Percentiles rank a stretch among this genome's conserved stretches.
Conservation (phyloP, 2,329 filamentous ascomycete genomes). For the Tympanopsis confertula region DNA sequence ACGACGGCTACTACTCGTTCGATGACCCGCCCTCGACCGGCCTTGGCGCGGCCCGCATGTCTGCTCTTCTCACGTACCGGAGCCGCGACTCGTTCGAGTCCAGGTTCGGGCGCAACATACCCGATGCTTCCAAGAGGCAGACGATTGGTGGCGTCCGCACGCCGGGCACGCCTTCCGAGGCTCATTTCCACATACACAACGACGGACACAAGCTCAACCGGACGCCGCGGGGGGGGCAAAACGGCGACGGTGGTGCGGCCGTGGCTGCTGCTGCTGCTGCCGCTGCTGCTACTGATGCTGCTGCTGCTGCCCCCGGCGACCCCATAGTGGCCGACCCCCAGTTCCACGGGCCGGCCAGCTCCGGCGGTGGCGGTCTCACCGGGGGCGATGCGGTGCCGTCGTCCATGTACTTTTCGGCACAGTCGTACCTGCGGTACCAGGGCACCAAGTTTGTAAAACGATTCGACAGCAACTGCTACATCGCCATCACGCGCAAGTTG, state of each 20-base stretch:
- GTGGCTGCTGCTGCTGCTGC: slow-evolving; percentile 2
- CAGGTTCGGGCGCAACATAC: slow-evolving; percentile 84
- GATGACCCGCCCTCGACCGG: slow-evolving; percentile 77
- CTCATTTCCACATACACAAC: slow-evolving; percentile 73
- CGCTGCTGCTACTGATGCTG: slow-evolving; percentile 10
- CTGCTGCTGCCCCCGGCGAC: slow-evolving; percentile 8
- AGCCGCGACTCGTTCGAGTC: slow-evolving; percentile 95
- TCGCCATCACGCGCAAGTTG: slow-evolving; percentile 93
- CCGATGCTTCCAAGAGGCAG: slow-evolving; percentile 72
- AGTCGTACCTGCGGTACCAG: slow-evolving; percentile 95
- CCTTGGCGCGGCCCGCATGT: slow-evolving; percentile 90
- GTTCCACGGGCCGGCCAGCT: slow-evolving; percentile 52
- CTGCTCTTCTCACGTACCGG: slow-evolving; percentile 86
- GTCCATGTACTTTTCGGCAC: slow-evolving; percentile 91
- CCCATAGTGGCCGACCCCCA: slow-evolving; percentile 48
- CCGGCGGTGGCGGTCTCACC: slow-evolving; percentile 29
- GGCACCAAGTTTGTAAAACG: slow-evolving; percentile 92
- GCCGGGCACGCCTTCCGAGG: slow-evolving; percentile 51
- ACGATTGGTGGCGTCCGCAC: slow-evolving; percentile 57
- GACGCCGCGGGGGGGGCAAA: slow-evolving; percentile 30
- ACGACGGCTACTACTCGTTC: slow-evolving; percentile 88
- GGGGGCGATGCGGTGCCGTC: slow-evolving; percentile 40
- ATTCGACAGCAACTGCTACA: slow-evolving; percentile 98
- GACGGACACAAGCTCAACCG: slow-evolving; percentile 62
- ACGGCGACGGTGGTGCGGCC: slow-evolving; percentile 17